These are phyloP conservation scores for Eucalyptus albens DNA, from an alignment of 345 rosid species.

Conservation along the genomic window DNA sequence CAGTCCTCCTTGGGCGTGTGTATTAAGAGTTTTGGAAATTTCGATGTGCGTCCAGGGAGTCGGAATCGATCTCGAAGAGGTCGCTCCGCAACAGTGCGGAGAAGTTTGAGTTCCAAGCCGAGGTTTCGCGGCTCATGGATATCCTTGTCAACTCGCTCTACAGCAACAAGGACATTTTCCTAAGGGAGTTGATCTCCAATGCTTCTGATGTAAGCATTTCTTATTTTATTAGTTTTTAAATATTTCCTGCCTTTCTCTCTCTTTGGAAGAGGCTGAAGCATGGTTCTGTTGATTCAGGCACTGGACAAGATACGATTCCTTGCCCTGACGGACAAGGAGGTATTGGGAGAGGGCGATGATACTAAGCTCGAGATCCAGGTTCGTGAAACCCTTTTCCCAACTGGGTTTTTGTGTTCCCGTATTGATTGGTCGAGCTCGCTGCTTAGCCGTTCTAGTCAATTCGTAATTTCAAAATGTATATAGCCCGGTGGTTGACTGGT, in stretches of 20 bases:
- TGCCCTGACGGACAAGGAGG: constrained; percentile 81
- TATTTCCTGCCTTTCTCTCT: not conserved
- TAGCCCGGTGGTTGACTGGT: not conserved
- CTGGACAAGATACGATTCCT: constrained; percentile 95
- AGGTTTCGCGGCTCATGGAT: constrained; percentile 99
- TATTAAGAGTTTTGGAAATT: not conserved
- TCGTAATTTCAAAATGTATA: not conserved
- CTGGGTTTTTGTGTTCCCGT: not conserved
- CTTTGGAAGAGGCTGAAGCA: not conserved
- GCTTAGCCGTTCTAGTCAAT: not conserved
- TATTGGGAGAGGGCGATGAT: constrained; percentile 85
- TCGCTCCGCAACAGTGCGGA: constrained; percentile 75
- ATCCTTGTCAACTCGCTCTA: constrained; percentile 94
- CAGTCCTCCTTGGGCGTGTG: not conserved
- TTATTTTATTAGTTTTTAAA: not conserved
- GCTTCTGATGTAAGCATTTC: constrained; percentile 80
- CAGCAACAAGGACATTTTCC: constrained; percentile 96
- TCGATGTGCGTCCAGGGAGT: constrained; percentile 36
- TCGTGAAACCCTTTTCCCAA: not conserved
- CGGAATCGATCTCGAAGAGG: constrained; percentile 88
- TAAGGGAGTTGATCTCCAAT: constrained; percentile 93
- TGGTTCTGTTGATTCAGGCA: constrained; percentile 37
- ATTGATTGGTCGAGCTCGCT: not conserved
- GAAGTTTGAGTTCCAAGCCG: constrained; percentile 98
- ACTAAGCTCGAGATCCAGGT: constrained; percentile 98